These are phyloP conservation scores for Mycena sanguinolenta DNA, from an alignment of 768 basidiomycete species.

Conservation along the genomic window DNA sequence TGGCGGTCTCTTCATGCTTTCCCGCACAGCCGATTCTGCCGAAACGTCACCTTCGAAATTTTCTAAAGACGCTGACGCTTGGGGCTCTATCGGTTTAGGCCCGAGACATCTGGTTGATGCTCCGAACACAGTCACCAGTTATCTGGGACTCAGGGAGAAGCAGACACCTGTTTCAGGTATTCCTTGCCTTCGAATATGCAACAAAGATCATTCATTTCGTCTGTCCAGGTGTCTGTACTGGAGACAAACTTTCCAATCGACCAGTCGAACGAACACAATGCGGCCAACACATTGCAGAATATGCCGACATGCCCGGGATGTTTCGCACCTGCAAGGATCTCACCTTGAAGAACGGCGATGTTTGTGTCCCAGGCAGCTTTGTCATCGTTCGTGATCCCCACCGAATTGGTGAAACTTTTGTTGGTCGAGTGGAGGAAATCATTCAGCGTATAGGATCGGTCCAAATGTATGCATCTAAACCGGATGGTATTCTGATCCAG, in stretches of 20 bases:
- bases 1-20: background rate
- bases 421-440: background rate
- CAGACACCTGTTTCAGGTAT: background rate
- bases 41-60: background rate
- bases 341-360: background rate
- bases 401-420: background rate
- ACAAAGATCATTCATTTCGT: background rate
- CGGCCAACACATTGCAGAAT: background rate
- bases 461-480: background rate
- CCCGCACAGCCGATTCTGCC: background rate
- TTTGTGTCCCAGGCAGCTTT: background rate
- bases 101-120: background rate
- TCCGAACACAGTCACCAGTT: background rate
- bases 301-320: background rate
- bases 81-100: background rate
- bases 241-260: background rate
- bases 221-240: background rate
- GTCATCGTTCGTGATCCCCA: background rate
- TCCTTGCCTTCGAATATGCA: too few species aligned
- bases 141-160: background rate
- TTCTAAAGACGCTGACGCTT: background rate
- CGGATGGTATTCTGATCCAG: background rate
- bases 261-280: background rate
- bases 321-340: background rate
- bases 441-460: background rate